Evolutionary conservation across 1,284 basidiomycete genomes (phyloP).

Genomic region (Moesziomyces globuligerus): DNA sequence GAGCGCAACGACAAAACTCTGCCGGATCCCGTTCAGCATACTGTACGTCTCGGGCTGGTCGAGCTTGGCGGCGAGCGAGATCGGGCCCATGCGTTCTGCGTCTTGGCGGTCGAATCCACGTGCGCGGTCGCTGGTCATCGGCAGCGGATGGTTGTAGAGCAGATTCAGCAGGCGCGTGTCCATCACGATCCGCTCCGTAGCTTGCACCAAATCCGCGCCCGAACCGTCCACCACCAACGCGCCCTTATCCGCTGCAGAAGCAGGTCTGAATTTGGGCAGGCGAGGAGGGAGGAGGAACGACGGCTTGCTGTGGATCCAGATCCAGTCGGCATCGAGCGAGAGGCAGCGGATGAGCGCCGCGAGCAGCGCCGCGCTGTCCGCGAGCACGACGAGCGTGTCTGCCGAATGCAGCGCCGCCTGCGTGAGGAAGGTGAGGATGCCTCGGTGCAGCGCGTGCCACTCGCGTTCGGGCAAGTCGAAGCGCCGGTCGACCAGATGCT

Average conservation of each 20-base stretch:
- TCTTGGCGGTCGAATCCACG: slow-evolving; percentile 7
- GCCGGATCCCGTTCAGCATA: slow-evolving; percentile 59
- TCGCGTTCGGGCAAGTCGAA: slow-evolving; percentile 35
- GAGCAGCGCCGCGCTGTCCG: slow-evolving; percentile 51
- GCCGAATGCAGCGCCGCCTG: slow-evolving; percentile 36
- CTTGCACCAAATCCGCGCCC: slow-evolving; percentile 37
- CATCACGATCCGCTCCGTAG: slow-evolving; percentile 50
- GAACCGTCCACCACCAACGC: slow-evolving; percentile 12
- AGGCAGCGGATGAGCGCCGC: slow-evolving; percentile 53
- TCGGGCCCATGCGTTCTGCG: slow-evolving; percentile 24
- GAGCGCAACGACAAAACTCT: slow-evolving; percentile 56
- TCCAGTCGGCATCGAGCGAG: slow-evolving; percentile 45
- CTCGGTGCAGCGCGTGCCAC: slow-evolving; percentile 38
- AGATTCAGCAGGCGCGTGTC: slow-evolving; percentile 51
- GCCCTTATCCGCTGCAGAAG: not conserved
- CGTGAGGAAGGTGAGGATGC: slow-evolving; percentile 40
- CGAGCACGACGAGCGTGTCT: slow-evolving; percentile 46
- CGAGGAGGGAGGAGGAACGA: slow-evolving; percentile 26
- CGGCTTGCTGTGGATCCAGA: slow-evolving; percentile 45
- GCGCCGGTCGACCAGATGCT: slow-evolving; percentile 56
- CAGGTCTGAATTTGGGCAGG: slow-evolving; percentile 2
- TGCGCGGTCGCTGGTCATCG: slow-evolving; percentile 10
- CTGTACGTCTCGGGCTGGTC: slow-evolving; percentile 50
- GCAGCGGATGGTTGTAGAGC: slow-evolving; percentile 50
- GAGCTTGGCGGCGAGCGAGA: slow-evolving; percentile 47